A percentile compares a stretch with the other conserved stretches of the same genome.
These are phyloP conservation scores for Mycosphaerella sp. DNA, from an alignment of 2,329 filamentous ascomycete genomes.

Conservation along the genomic window DNA sequence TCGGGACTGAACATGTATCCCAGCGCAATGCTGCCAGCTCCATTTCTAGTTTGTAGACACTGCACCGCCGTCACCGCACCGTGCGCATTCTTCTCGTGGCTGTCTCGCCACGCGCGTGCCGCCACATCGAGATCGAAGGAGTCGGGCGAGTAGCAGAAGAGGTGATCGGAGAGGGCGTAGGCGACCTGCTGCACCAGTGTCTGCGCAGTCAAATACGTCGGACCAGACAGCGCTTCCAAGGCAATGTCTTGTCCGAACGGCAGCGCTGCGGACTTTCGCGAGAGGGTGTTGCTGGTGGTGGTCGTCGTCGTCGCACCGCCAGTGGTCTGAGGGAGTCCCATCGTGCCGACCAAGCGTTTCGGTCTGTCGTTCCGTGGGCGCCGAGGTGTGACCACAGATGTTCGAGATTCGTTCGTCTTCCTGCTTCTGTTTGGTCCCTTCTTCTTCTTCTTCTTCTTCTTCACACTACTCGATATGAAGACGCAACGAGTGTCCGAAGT, in stretches of 20 bases:
- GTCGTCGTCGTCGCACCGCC: slow-evolving; percentile 17
- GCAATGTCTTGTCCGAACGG: slow-evolving; percentile 49
- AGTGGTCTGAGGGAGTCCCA: slow-evolving; percentile 31
- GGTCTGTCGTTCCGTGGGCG: neutral
- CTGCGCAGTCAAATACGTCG: slow-evolving; percentile 89
- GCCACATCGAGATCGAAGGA: slow-evolving; percentile 86
- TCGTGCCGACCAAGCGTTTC: slow-evolving; percentile 27
- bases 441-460: neutral
- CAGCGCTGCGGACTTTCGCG: slow-evolving; percentile 41
- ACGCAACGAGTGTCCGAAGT: no score
- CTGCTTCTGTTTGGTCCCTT: neutral
- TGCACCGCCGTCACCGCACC: slow-evolving; percentile 73
- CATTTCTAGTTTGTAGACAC: slow-evolving; percentile 76
- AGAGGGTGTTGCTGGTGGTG: slow-evolving; percentile 16
- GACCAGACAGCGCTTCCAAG: slow-evolving; percentile 63
- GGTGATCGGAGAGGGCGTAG: slow-evolving; percentile 90
- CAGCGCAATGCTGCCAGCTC: slow-evolving; percentile 83
- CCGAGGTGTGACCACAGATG: neutral
- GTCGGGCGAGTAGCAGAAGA: slow-evolving; percentile 94
- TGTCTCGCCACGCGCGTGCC: slow-evolving; percentile 66
- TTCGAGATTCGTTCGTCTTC: neutral
- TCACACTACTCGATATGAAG: no score
- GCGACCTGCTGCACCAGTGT: slow-evolving; percentile 92
- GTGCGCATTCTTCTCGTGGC: slow-evolving; percentile 69
- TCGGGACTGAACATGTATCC: slow-evolving; percentile 98